phyloP scores from a whole-genome alignment of 2,329 filamentous ascomycete genomes.

The Calonectria honghensis region DNA sequence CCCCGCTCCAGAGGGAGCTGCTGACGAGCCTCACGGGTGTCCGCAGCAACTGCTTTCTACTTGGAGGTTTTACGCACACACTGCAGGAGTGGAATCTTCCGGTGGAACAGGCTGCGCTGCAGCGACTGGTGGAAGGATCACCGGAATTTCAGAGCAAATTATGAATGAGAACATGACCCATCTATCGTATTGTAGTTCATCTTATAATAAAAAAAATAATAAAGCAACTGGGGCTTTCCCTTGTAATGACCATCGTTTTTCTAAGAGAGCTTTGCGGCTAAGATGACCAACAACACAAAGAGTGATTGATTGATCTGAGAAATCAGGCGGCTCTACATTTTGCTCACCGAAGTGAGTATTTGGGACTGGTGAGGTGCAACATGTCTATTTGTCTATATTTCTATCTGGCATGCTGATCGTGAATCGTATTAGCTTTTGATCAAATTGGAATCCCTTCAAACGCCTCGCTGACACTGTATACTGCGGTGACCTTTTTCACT shows the following conservation, averaged over 20 bases:
- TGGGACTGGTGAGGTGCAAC: too few species aligned
- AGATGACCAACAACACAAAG: too few species aligned
- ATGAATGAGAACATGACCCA: background rate
- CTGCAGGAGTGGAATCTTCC: slow-evolving; percentile 13
- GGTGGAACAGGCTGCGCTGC: background rate
- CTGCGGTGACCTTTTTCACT: background rate
- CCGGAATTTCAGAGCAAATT: background rate
- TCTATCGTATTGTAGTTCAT: background rate
- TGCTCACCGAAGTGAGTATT: too few species aligned
- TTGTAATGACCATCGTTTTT: background rate
- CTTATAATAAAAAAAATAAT: too few species aligned
- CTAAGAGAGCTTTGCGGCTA: too few species aligned
- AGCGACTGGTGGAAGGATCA: background rate
- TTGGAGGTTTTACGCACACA: background rate
- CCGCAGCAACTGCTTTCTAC: background rate
- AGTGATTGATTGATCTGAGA: too few species aligned
- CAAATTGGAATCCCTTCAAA: too few species aligned
- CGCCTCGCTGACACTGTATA: too few species aligned
- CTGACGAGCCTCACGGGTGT: background rate
- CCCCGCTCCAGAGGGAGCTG: slow-evolving; percentile 5
- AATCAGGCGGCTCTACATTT: too few species aligned
- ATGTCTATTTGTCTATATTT: too few species aligned
- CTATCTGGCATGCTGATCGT: too few species aligned
- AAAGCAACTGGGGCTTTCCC: background rate
- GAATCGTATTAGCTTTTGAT: too few species aligned